Base-by-base conservation (phyloP, 805 yeast species). In the Saccharomycopsis sp. region DNA sequence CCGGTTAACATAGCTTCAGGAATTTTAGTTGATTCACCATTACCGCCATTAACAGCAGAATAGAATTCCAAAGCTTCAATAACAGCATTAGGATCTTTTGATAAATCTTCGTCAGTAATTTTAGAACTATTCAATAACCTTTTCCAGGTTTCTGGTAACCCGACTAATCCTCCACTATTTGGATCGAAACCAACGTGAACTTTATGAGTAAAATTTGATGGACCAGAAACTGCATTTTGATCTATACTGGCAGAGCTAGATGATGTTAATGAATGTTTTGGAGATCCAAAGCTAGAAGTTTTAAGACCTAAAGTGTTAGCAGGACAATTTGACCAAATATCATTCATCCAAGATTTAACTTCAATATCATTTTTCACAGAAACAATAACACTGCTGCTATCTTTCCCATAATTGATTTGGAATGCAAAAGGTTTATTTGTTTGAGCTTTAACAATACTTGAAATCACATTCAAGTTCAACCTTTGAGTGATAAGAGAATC, bases 111-210 rank as follows among this genome's bases (percentile, higher is more conserved):
- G 45, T 77, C 79, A 3, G 96, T 83, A 49, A 92, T 87, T 41
- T 95, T 89, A 41, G 92, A 83, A 18, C 87, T 87, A 36, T 79
- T 73, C 35, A 92, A 69, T 33, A 88, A 66, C 49, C 78, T 72
- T 49, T 86, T 89, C 98, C 98, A 92, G 50, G 86, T 92, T 12
- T 78, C 78, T 2, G 98, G 99, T 49, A 92, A 70, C 4, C 96
- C 98, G 1, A 94, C 86, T 59, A 82, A 88, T 35, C 80, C 81
- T 9, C 96, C 96, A 37, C 68, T 71, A 21, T 82, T 78, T 3
- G 92, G 89, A 56, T 83, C 94, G 52, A 79, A 82, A 1, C 88
- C 88, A 20, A 83, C 89, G 57, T 83, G 92, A 14, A 88, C 96
- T 54, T 79, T 83, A 57, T 94, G 98, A 9, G 95, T 86, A 59